Evolutionary conservation across 1,139 yeast genomes (phyloP), one percentile per base, ranked within the genome.

Genomic region (Groenewaldozyma sp.): DNA sequence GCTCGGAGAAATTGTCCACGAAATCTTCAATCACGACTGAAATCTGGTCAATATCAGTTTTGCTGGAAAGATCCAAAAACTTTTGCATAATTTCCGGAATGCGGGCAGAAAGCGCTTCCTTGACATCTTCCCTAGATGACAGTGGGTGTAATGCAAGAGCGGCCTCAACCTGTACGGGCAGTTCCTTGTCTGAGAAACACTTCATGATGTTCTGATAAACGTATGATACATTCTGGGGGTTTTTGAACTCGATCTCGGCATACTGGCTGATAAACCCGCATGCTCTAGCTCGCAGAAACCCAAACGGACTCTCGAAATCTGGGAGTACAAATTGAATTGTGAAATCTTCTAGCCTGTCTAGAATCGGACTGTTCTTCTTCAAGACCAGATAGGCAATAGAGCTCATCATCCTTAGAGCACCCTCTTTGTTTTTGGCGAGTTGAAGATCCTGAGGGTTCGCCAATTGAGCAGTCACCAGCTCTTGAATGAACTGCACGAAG

Each of bases 1-100:
- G 94, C 50, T 79, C 84, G 3, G 94, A 73, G 59, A 82, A 91
- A 42, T 74, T 77, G 54, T 88, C 96, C 19, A 91, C 97, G 58
- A 94, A 81, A 53, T 88, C 96, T 64, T 91, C 97, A 82, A 91
- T 86, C 13, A 91, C 95, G 28, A 82, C 83, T 14, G 94, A 76
- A 28, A 91, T 73, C 2, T 91, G 76, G 58, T 91, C 98, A 46
- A 82, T 79, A 53, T 91, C 98, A 46, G 88, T 76, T 47, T 80
- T 80, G 56, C 84, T 82, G 6, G 94, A 80, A 36, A 91, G 64
- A 21, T 74, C 76, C 50, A 91, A 67, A 42, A 91, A 65, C 50
- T 75, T 78, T 43, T 86, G 84, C 87, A 91, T 84, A 2, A 88
- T 78, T 32, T 83, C 83, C 26, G 91, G 74, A 41, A 91, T 81